These are phyloP conservation scores for Lentinula lateritia DNA, from an alignment of 768 basidiomycete genomes.

Conservation along the genomic window DNA sequence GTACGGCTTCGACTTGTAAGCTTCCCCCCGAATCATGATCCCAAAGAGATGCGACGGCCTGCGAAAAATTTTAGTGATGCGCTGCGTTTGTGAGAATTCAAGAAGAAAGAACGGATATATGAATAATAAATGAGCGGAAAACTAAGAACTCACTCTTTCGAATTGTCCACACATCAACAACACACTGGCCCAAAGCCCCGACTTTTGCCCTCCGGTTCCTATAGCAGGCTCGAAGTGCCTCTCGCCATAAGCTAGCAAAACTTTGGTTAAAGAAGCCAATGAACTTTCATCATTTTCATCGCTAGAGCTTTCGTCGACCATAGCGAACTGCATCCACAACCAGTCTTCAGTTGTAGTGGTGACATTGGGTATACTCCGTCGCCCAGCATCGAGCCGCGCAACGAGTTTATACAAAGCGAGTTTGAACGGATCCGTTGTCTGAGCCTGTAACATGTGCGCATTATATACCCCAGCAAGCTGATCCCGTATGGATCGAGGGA, in stretches of 20 bases:
- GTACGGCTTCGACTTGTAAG: conserved; percentile 83
- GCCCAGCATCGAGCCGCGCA: conserved; percentile 81
- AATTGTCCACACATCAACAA: conserved; percentile 92
- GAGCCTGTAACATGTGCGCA: conserved; percentile 84
- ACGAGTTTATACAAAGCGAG: conserved; percentile 93
- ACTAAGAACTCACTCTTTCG: conserved; percentile 59
- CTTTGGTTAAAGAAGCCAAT: conserved; percentile 68
- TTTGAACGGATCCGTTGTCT: conserved; percentile 91
- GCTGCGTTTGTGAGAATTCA: too few species aligned
- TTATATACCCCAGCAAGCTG: conserved; percentile 79
- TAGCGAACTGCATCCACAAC: conserved; percentile 94
- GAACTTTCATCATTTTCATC: conserved; percentile 74
- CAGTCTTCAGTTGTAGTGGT: conserved; percentile 95
- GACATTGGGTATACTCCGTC: conserved; percentile 76
- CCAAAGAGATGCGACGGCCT: conserved; percentile 91
- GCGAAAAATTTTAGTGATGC: neutral
- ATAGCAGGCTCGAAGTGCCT: conserved; percentile 74
- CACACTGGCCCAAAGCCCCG: conserved; percentile 76
- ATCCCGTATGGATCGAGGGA: conserved; percentile 72
- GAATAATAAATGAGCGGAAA: neutral
- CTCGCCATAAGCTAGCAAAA: conserved; percentile 72
- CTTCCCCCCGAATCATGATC: conserved; percentile 58
- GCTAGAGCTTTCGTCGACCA: conserved; percentile 49
- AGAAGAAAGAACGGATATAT: too few species aligned
- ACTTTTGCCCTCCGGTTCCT: conserved; percentile 50